phyloP scores from a whole-genome alignment of 2,329 filamentous ascomycete species.

The Alternaria novae-zelandiae region DNA sequence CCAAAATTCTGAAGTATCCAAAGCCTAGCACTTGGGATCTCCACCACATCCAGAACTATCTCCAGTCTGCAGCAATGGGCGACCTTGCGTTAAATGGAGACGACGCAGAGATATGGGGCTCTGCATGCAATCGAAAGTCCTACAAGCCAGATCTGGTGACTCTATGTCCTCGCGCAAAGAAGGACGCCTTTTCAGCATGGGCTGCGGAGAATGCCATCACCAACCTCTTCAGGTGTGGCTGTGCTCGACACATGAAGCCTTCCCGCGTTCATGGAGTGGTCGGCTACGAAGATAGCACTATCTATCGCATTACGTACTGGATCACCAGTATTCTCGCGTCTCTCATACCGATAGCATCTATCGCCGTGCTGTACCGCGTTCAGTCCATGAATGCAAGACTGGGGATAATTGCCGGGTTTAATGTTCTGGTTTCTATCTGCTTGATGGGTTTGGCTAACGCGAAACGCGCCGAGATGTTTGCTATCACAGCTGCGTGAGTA shows the following conservation, averaged over 20 bases:
- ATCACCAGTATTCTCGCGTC: not conserved
- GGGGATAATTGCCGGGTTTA: not conserved
- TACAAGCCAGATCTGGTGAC: not conserved
- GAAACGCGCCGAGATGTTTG: not conserved
- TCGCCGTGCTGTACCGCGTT: not conserved
- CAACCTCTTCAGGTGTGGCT: not conserved
- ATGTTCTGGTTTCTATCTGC: not conserved
- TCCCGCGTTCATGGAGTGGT: not conserved
- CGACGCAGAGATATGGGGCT: not conserved
- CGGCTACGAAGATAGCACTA: not conserved
- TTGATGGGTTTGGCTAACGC: not conserved
- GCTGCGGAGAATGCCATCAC: not conserved
- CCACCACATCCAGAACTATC: not conserved
- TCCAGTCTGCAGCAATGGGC: not conserved
- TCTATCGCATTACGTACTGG: not conserved
- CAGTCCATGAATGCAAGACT: not conserved
- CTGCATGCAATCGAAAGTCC: not conserved
- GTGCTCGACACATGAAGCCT: not conserved
- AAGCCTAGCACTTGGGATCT: not conserved
- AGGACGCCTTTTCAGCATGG: not conserved
- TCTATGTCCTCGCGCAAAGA: not conserved
- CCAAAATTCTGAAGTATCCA: not conserved
- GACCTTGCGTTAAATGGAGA: not conserved
- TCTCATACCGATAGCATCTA: not conserved
- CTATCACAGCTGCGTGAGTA: conserved; percentile 5